A percentile compares a stretch with the other conserved stretches of the same genome.
Evolutionary conservation across 116 monocot genomes (phyloP).

Genomic region (Dioscorea cayenensis): DNA sequence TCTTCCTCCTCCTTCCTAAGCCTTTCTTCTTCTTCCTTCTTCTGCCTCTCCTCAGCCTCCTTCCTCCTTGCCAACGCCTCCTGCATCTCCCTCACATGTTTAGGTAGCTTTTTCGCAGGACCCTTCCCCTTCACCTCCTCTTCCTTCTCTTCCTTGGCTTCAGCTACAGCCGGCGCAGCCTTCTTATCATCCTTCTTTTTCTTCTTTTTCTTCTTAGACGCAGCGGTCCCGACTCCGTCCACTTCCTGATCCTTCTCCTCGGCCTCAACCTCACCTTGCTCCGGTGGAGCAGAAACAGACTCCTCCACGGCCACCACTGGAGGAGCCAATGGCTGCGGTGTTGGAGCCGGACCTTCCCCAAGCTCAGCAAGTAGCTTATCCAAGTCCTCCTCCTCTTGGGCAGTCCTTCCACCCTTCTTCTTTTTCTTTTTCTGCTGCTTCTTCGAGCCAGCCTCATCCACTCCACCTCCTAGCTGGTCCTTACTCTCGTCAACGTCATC

Average conservation of each 20-base stretch:
- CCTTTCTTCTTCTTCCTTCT: slow-evolving; percentile 8
- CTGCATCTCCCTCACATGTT: slow-evolving; percentile 95
- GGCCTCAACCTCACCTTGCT: slow-evolving; percentile 16
- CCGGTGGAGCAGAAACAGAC: not conserved
- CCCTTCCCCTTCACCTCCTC: slow-evolving; percentile 38
- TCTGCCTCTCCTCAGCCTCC: slow-evolving; percentile 8
- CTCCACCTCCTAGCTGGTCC: not conserved
- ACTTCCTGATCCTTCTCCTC: slow-evolving; percentile 49
- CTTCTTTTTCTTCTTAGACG: slow-evolving; percentile 95
- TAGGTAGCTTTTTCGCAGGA: slow-evolving; percentile 71
- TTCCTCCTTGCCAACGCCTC: slow-evolving; percentile 59
- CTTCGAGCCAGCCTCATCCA: slow-evolving; percentile 7
- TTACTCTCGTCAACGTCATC: not conserved
- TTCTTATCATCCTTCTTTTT: slow-evolving; percentile 85
- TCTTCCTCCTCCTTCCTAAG: slow-evolving; percentile 3
- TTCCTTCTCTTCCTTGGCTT: slow-evolving; percentile 11
- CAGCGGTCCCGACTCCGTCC: slow-evolving; percentile 55
- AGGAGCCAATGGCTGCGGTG: not conserved
- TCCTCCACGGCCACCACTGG: not conserved
- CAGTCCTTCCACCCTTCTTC: slow-evolving; percentile 4
- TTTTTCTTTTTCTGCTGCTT: slow-evolving; percentile 14
- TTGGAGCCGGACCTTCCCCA: slow-evolving; percentile 12
- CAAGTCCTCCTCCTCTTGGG: slow-evolving; percentile 30
- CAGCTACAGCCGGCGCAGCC: slow-evolving; percentile 16
- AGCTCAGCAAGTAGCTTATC: slow-evolving; percentile 60